Percentiles rank a stretch among this genome's conserved stretches.
Conservation (phyloP, 805 yeast species). For the Torulaspora delbrueckii region DNA sequence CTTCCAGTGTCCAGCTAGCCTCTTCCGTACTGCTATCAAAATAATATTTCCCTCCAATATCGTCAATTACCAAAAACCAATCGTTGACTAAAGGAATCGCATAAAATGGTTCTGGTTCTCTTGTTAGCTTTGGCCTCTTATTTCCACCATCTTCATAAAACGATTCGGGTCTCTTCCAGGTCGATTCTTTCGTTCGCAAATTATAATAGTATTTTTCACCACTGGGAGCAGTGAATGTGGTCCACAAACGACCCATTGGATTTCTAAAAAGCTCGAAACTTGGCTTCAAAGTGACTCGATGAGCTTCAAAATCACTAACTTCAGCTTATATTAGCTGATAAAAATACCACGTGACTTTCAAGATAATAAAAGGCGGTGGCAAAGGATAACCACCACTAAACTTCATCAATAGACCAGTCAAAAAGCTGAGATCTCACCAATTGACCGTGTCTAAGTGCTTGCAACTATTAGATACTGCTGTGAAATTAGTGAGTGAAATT, state of each 20-base stretch:
- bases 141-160: slow-evolving; percentile 6
- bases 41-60: slow-evolving; percentile 42
- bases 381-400: slow-evolving; percentile 3
- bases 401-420: neutral
- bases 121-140: slow-evolving; percentile 6
- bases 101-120: slow-evolving; percentile 14
- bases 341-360: slow-evolving; percentile 1
- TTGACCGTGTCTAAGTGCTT: neutral
- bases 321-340: neutral
- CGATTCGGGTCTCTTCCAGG: slow-evolving; percentile 36
- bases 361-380: slow-evolving; percentile 11
- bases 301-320: neutral
- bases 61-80: slow-evolving; percentile 43
- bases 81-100: slow-evolving; percentile 24
- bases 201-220: slow-evolving; percentile 39
- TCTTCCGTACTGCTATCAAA: slow-evolving; percentile 29
- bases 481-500: neutral
- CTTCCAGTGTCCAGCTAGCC: slow-evolving; percentile 39
- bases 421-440: neutral
- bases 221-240: slow-evolving; percentile 37
- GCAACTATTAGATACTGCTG: neutral
- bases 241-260: slow-evolving; percentile 35
- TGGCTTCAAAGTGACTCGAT: neutral
- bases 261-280: neutral
- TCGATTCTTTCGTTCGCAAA: slow-evolving; percentile 35